phyloP scores from a whole-genome alignment of 2,329 filamentous ascomycete genomes.

The Pseudohalonectria lignicola region DNA sequence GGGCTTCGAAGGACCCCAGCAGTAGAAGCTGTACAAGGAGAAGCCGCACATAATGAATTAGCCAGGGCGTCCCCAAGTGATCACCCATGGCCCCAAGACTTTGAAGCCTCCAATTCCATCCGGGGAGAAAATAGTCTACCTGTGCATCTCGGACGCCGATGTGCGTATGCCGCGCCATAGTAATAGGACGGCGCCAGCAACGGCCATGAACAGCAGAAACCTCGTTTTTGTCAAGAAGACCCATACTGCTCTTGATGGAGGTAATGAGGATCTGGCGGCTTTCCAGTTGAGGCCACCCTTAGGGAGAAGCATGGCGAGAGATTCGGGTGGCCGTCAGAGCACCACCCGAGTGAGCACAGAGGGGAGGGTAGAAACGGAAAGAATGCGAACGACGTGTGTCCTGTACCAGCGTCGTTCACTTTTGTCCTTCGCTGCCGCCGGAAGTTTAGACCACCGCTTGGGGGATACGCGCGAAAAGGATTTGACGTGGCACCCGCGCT shows the following conservation, averaged over 20 bases:
- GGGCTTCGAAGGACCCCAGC: conserved; percentile 90
- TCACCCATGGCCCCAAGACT: conserved; percentile 1
- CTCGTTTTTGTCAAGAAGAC: conserved; percentile 65
- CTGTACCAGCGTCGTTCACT: no score
- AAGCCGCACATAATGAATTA: background rate
- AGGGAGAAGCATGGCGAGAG: conserved; percentile 66
- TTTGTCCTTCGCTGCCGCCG: conserved; percentile 1
- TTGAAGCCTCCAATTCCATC: no score
- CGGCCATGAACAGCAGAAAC: conserved; percentile 61
- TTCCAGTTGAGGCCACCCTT: conserved; percentile 92
- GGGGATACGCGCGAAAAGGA: background rate
- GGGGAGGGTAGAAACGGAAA: conserved; percentile 1
- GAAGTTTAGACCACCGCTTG: background rate
- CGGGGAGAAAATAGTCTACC: no score
- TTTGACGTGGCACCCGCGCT: conserved; percentile 3
- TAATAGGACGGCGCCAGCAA: conserved; percentile 63
- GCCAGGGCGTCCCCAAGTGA: conserved; percentile 9
- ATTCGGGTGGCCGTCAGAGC: conserved; percentile 24
- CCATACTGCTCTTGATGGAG: conserved; percentile 62
- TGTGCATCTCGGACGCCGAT: conserved; percentile 81
- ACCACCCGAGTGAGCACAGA: conserved; percentile 22
- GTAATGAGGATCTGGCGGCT: conserved; percentile 68
- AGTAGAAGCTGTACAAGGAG: conserved; percentile 79
- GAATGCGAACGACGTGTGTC: conserved; percentile 3
- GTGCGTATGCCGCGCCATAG: conserved; percentile 80